Evolutionary conservation across 2,329 filamentous ascomycete genomes (phyloP), one percentile per base, ranked within the genome.

Genomic region (Pyricularia sp.): DNA sequence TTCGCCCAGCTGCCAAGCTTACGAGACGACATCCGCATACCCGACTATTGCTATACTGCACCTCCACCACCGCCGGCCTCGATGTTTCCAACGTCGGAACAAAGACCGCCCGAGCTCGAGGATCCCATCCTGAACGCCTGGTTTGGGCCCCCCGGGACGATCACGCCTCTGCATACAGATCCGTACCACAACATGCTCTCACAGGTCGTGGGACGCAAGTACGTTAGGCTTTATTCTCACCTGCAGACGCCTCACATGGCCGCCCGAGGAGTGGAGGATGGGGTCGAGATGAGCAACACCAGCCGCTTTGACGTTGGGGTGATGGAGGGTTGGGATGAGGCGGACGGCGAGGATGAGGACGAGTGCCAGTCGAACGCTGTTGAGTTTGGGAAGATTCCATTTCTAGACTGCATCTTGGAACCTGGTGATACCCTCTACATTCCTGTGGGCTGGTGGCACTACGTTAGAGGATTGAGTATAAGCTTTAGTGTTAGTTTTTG

Each of bases 401-500:
- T 88, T 72, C 76, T 89, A 40, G 94, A 99, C 71, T 87, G 87
- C 65, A 82, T 97, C 1, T 77, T 99, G 6, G 84, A 82, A 33
- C 88, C 89, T 0, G 94, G 93, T 0, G 92, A 99, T 64, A 89
- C 87, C 68, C 73, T 99, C 64, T 94, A 96, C 73, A 90, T 99
- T 64, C 94, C 94, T 0, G 82, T 91, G 5, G 94, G 93, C 0
- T 99, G 94, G 93, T 99, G 94, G 94, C 94, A 99, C 78, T 97
- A 97, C 75, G 90, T 97, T 3, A 82, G 90, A 66, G 91, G 91
- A 62, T 73, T 97, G 71, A 91, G 86, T 65, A 85, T 90, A 24
- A 96, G 93, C 72, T 93, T 96, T 72, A 97, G 93, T 69, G 92
- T 97, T 13, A 97, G 92, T 72, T 97, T 97, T 72, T 99, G 94